These are phyloP conservation scores for Podila epigama DNA, from an alignment of 192 early-diverging fungal species.

Conservation along the genomic window DNA sequence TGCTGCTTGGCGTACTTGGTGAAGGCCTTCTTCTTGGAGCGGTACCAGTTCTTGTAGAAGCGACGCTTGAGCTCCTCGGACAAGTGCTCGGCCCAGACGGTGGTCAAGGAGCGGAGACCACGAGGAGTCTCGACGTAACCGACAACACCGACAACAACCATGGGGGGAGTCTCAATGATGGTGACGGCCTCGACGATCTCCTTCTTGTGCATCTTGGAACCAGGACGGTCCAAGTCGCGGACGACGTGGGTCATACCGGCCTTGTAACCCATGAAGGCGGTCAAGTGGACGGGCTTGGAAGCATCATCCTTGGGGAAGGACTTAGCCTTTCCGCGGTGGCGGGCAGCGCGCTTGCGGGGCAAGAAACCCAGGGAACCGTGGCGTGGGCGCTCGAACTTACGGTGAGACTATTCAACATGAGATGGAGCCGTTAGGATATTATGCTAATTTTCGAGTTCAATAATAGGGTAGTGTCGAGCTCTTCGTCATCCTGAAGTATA, in stretches of 20 bases:
- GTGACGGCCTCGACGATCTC: constrained; percentile 99
- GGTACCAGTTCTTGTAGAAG: constrained; percentile 99
- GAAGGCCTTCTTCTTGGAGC: constrained; percentile 99
- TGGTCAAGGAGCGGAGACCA: constrained; percentile 97
- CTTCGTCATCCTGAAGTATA: no score
- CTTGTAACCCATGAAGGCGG: constrained; percentile 99
- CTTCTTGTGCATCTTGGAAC: constrained; percentile 99
- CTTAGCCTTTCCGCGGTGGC: constrained; percentile 96
- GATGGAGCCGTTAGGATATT: not conserved
- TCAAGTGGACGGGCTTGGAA: constrained; percentile 94
- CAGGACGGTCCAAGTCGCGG: constrained; percentile 98
- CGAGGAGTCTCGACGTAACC: constrained; percentile 99
- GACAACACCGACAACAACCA: constrained; percentile 98
- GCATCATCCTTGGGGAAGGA: constrained; percentile 99
- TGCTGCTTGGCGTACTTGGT: constrained; percentile 99
- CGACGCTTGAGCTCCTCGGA: constrained; percentile 97
- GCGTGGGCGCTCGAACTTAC: constrained; percentile 98
- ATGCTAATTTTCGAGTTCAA: no score
- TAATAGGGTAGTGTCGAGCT: no score
- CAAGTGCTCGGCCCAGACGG: constrained; percentile 99
- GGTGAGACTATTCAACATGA: constrained; percentile 70
- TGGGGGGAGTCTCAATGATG: constrained; percentile 96
- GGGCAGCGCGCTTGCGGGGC: constrained; percentile 89
- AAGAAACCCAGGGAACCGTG: constrained; percentile 85
- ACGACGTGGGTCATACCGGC: constrained; percentile 99